phyloP scores from a whole-genome alignment of 2,329 filamentous ascomycete genomes.

The Talaromyces sp. region DNA sequence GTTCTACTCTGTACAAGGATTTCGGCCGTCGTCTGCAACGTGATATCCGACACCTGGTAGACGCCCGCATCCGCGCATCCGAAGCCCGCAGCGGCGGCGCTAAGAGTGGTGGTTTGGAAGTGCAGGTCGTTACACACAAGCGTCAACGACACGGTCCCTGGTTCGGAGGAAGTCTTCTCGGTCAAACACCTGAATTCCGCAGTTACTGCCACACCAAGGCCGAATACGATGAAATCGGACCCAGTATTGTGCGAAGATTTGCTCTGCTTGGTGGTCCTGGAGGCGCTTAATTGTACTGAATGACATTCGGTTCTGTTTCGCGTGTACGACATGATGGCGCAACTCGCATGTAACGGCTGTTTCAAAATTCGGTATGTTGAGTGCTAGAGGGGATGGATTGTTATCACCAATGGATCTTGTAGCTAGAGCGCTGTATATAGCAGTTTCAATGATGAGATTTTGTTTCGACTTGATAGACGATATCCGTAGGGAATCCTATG shows the following conservation, averaged over 20 bases:
- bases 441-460: constrained; percentile 10
- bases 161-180: constrained; percentile 95
- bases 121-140: constrained; percentile 97
- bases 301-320: background rate
- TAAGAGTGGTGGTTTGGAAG: constrained; percentile 89
- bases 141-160: constrained; percentile 95
- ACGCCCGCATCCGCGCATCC: constrained; percentile 86
- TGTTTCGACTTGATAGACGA: background rate
- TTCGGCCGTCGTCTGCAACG: constrained; percentile 94
- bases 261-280: constrained; percentile 90
- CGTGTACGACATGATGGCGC: background rate
- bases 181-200: constrained; percentile 96
- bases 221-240: constrained; percentile 92
- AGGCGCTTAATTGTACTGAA: constrained; percentile 38
- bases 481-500: background rate
- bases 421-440: constrained; percentile 19
- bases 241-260: constrained; percentile 92
- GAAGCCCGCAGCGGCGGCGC: constrained; percentile 89
- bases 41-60: constrained; percentile 94
- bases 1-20: constrained; percentile 97
- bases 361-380: constrained; percentile 7
- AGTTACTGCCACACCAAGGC: constrained; percentile 96
- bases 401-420: constrained; percentile 10
- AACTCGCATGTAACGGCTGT: constrained; percentile 6
- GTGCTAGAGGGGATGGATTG: constrained; percentile 12